Conservation (phyloP, 2,329 filamentous ascomycete genomes). For the Ambrosiella cleistominuta region DNA sequence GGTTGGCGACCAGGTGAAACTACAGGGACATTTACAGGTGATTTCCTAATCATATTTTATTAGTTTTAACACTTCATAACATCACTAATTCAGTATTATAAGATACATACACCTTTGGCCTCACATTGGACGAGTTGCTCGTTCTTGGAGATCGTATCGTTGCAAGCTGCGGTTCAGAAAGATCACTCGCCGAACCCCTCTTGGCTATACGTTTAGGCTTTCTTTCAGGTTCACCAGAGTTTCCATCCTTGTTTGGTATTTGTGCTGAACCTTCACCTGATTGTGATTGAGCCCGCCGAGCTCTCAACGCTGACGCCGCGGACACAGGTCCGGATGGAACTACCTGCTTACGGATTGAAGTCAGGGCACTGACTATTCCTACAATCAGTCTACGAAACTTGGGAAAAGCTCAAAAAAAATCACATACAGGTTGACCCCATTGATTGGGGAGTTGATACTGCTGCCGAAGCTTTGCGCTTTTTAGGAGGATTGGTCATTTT, state of each 20-base stretch:
- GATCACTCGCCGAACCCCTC: neutral
- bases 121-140: neutral
- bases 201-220: neutral
- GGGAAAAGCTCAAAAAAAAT: neutral
- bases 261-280: neutral
- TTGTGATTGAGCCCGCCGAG: neutral
- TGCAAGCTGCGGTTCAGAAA: neutral
- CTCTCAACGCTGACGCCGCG: conserved; percentile 5
- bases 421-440: conserved; percentile 10
- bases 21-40: neutral
- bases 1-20: neutral
- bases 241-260: neutral
- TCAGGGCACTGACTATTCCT: conserved; percentile 10
- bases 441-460: neutral
- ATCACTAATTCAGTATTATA: neutral
- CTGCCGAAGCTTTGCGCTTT: conserved; percentile 6
- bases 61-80: neutral
- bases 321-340: conserved; percentile 1
- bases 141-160: neutral
- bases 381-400: neutral
- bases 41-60: neutral
- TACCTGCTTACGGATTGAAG: conserved; percentile 6
- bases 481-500: conserved; percentile 7
- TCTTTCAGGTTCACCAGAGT: neutral
- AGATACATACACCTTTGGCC: neutral